Evolutionary conservation across 108 stramenopile genomes (phyloP).

Genomic region (Cyclotella distinguenda): DNA sequence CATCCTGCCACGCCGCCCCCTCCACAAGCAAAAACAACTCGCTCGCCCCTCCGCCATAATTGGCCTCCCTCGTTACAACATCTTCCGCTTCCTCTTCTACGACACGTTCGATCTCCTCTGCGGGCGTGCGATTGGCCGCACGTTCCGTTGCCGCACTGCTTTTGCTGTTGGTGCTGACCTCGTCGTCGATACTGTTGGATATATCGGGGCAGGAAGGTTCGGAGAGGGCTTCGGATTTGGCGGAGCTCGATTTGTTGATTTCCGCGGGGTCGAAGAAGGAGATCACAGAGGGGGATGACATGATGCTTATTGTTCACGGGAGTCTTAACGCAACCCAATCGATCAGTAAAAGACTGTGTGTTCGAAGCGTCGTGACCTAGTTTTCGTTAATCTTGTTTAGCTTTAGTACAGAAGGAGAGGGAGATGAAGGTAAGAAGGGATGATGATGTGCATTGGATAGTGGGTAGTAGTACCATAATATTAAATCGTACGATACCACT

Average conservation of each 20-base stretch:
- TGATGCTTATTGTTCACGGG: neutral
- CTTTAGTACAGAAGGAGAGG: too few species aligned
- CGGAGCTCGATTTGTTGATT: conserved; percentile 3
- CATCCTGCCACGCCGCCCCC: conserved; percentile 52
- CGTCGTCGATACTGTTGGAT: neutral
- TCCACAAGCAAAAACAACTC: conserved; percentile 58
- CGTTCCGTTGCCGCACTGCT: conserved; percentile 1
- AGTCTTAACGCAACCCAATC: too few species aligned
- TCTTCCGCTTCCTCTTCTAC: neutral
- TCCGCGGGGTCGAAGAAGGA: conserved; percentile 27
- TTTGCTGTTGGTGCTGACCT: neutral
- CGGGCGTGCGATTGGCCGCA: neutral
- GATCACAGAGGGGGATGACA: conserved; percentile 8
- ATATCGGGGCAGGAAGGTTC: neutral
- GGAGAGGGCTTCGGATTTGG: neutral
- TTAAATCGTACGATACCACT: too few species aligned
- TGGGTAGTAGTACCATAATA: too few species aligned
- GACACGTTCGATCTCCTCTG: too few species aligned
- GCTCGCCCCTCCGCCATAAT: conserved; percentile 57
- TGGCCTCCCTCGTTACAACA: conserved; percentile 24
- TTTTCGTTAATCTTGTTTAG: too few species aligned
- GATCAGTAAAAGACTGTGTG: too few species aligned
- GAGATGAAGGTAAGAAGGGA: too few species aligned
- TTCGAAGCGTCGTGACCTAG: too few species aligned
- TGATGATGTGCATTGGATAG: too few species aligned